Evolutionary conservation across 257 asterid genomes (phyloP).

Genomic region (Eucommia ulmoides): DNA sequence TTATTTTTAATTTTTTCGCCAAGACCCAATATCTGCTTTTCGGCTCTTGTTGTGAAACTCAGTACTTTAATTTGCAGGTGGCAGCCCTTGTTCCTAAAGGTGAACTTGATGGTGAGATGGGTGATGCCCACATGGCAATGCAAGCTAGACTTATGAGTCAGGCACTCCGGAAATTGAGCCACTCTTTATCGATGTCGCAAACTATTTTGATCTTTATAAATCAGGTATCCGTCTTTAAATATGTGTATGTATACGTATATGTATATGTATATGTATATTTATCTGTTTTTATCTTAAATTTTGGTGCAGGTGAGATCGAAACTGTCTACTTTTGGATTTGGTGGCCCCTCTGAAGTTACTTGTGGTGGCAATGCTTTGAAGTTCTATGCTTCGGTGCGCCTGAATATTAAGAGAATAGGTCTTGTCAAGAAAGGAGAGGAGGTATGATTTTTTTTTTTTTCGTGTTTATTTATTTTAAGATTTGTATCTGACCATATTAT

Average conservation of each 20-base stretch:
- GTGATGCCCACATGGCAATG: slow-evolving; percentile 99
- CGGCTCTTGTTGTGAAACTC: too few species aligned
- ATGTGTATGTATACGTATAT: background rate
- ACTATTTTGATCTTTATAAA: slow-evolving; percentile 78
- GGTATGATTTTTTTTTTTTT: slow-evolving; percentile 31
- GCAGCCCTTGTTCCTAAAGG: slow-evolving; percentile 97
- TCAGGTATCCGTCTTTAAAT: slow-evolving; percentile 50
- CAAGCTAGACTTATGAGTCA: slow-evolving; percentile 99
- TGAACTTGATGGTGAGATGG: slow-evolving; percentile 99
- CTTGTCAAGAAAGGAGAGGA: slow-evolving; percentile 82
- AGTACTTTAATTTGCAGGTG: slow-evolving; percentile 62
- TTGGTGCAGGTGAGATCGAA: slow-evolving; percentile 66
- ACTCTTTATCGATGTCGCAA: slow-evolving; percentile 86
- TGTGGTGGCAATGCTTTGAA: slow-evolving; percentile 99
- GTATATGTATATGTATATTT: background rate
- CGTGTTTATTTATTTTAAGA: background rate
- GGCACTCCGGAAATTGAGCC: slow-evolving; percentile 92
- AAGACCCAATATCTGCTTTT: too few species aligned
- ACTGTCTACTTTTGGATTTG: slow-evolving; percentile 68
- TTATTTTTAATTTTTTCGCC: too few species aligned
- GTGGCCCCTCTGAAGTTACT: slow-evolving; percentile 91
- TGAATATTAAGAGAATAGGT: slow-evolving; percentile 73
- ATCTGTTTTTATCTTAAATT: background rate
- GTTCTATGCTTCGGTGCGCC: slow-evolving; percentile 92
- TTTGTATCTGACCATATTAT: too few species aligned